phyloP scores from a whole-genome alignment of 257 asterid species.

The Rubia yunnanensis region DNA sequence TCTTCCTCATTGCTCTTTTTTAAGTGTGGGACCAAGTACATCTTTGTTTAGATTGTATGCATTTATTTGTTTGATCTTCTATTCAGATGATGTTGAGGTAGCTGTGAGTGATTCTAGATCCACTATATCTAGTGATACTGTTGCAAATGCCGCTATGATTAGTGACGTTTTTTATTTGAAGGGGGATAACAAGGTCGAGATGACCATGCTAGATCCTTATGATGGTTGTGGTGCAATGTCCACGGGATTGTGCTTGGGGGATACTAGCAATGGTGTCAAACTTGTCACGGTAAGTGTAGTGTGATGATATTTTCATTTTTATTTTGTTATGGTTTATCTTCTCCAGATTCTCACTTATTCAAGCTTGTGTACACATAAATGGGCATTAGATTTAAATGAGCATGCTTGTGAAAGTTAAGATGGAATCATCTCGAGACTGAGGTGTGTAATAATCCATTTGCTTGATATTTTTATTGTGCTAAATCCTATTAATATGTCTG shows the following conservation, averaged over 20 bases:
- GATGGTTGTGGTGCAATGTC: conserved; percentile 99
- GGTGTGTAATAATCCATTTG: conserved; percentile 24
- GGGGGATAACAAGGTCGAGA: conserved; percentile 25
- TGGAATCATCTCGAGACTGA: conserved; percentile 71
- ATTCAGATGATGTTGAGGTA: conserved; percentile 27
- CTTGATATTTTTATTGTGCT: neutral
- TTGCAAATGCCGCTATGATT: conserved; percentile 5
- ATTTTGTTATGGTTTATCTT: no score
- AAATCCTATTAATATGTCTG: neutral
- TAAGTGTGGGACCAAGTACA: conserved; percentile 41
- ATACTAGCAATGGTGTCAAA: conserved; percentile 47
- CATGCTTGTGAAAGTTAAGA: conserved; percentile 62
- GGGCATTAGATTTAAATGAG: conserved; percentile 74
- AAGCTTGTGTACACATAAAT: conserved; percentile 39
- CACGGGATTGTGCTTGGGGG: conserved; percentile 80
- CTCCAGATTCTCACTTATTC: no score
- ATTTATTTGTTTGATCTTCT: neutral
- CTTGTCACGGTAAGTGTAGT: conserved; percentile 53
- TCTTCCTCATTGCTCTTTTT: conserved; percentile 53
- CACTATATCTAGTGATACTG: conserved; percentile 49
- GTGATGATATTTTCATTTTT: no score
- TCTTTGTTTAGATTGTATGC: no score
- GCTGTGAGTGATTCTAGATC: conserved; percentile 43
- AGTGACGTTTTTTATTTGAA: conserved; percentile 13
- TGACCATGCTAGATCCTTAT: conserved; percentile 51